phyloP scores from a whole-genome alignment of 345 rosid genomes.

The Sapria himalayana region DNA sequence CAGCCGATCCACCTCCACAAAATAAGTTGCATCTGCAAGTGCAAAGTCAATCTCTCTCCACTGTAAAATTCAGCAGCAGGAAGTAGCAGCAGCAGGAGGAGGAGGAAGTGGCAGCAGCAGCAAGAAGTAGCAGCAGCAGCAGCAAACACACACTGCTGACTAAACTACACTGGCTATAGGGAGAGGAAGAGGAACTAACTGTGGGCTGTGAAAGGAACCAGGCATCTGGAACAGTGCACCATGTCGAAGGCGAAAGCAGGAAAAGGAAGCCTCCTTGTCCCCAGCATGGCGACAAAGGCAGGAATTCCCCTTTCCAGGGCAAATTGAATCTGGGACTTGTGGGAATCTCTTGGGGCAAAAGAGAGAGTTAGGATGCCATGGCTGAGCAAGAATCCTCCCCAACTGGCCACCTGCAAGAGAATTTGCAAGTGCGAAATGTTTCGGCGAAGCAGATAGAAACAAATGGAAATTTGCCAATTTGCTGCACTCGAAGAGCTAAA shows the following conservation, averaged over 20 bases:
- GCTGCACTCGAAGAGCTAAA: neutral
- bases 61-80: constrained; percentile 8
- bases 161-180: neutral
- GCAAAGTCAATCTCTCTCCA: constrained; percentile 10
- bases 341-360: constrained; percentile 95
- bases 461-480: no score
- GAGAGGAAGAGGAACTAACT: constrained; percentile 33
- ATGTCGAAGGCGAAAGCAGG: constrained; percentile 81
- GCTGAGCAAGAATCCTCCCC: constrained; percentile 61
- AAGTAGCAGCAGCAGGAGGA: constrained; percentile 5
- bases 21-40: constrained; percentile 76
- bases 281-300: constrained; percentile 96
- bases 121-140: constrained; percentile 7
- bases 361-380: constrained; percentile 60
- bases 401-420: constrained; percentile 74
- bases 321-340: constrained; percentile 91
- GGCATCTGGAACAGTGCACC: constrained; percentile 77
- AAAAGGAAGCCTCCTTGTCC: constrained; percentile 91
- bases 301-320: constrained; percentile 94
- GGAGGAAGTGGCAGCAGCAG: neutral
- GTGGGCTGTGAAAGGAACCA: constrained; percentile 89
- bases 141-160: no score
- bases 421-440: constrained; percentile 2
- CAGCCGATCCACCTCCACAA: constrained; percentile 74
- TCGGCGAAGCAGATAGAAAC: constrained; percentile 1